A percentile compares a stretch with the other conserved stretches of the same genome.
Conservation (phyloP, 768 basidiomycete genomes). For the Dendrothele bispora region DNA sequence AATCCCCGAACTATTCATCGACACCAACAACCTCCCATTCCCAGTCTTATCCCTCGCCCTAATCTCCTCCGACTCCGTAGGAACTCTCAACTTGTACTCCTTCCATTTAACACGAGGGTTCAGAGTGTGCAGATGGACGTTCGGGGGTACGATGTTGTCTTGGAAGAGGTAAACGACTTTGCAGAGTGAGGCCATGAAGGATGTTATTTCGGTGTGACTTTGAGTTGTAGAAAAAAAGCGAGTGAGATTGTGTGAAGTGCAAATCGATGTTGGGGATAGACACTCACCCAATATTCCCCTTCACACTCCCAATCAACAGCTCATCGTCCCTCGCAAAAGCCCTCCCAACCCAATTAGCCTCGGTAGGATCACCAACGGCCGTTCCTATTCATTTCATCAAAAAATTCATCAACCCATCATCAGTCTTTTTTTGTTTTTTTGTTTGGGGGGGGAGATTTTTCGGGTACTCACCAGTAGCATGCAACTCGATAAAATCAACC, state of each 20-base stretch:
- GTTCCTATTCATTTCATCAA: constrained; percentile 25
- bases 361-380: constrained; percentile 47
- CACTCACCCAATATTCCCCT: constrained; percentile 47
- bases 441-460: no score
- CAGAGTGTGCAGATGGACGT: constrained; percentile 30
- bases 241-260: constrained; percentile 3
- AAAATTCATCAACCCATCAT: no score
- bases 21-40: constrained; percentile 35
- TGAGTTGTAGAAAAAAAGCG: not conserved
- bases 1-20: constrained; percentile 43
- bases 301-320: constrained; percentile 41
- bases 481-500: constrained; percentile 48
- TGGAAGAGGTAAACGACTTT: constrained; percentile 42
- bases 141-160: constrained; percentile 36
- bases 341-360: constrained; percentile 47
- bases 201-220: constrained; percentile 39
- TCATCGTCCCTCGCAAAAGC: constrained; percentile 31
- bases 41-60: constrained; percentile 14
- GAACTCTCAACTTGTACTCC: constrained; percentile 34
- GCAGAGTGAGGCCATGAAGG: constrained; percentile 42
- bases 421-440: no score
- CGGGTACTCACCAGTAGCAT: constrained; percentile 39
- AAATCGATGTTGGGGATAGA: no score
- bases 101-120: constrained; percentile 42
- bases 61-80: constrained; percentile 25